Evolutionary conservation across 305 asterid species (phyloP).

Genomic region (Caryopteris hybrid): DNA sequence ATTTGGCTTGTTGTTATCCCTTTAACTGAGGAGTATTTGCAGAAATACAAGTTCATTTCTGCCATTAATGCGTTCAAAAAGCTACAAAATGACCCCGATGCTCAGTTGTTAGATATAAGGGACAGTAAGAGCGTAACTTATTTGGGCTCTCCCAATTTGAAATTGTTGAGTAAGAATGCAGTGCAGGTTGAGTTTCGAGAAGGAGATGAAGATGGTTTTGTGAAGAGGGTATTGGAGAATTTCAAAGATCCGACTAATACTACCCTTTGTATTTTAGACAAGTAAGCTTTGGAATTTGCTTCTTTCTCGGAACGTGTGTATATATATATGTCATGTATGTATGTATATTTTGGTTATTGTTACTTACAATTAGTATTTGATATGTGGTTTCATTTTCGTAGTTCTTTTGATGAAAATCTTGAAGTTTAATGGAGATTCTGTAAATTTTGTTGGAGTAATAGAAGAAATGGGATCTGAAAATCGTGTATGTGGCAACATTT

Average conservation of each 20-base stretch:
- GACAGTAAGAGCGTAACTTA: constrained; percentile 55
- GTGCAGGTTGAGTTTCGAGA: constrained; percentile 65
- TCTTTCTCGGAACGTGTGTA: too few species aligned
- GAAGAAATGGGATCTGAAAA: not conserved
- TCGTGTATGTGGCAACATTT: not conserved
- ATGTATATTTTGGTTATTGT: too few species aligned
- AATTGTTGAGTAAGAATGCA: constrained; percentile 51
- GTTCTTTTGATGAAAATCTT: not conserved
- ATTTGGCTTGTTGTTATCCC: constrained; percentile 82
- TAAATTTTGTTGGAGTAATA: not conserved
- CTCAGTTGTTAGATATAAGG: constrained; percentile 78
- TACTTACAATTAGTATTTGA: too few species aligned
- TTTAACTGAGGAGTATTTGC: constrained; percentile 53
- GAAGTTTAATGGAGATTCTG: constrained; percentile 11
- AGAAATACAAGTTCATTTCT: constrained; percentile 65
- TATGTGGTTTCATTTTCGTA: not conserved
- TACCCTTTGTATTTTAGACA: constrained; percentile 63
- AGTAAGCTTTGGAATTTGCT: constrained; percentile 46
- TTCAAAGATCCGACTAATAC: constrained; percentile 57
- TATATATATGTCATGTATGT: too few species aligned
- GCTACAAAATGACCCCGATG: constrained; percentile 65
- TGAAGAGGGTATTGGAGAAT: constrained; percentile 51
- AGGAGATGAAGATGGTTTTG: constrained; percentile 71
- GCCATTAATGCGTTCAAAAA: constrained; percentile 81
- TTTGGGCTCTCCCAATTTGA: constrained; percentile 76